A percentile compares a stretch with the other conserved stretches of the same genome.
phyloP scores from a whole-genome alignment of 1,284 basidiomycete species.

The Neonothopanus nambi region DNA sequence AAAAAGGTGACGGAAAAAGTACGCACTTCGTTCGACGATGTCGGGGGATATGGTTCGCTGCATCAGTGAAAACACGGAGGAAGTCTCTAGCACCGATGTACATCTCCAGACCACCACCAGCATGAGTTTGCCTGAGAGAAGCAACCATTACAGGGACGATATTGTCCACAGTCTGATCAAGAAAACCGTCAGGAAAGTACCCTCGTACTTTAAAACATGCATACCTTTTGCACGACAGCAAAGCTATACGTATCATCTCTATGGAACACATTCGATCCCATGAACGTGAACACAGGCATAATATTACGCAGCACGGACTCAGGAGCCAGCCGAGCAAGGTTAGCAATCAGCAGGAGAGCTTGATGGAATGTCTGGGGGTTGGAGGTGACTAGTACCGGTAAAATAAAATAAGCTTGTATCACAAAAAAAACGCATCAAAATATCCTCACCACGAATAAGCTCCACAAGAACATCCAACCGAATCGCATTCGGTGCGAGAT shows the following conservation, averaged over 20 bases:
- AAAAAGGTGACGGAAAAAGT: conserved; percentile 12
- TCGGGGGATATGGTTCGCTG: conserved; percentile 82
- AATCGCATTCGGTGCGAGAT: conserved; percentile 51
- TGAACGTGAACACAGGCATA: conserved; percentile 99
- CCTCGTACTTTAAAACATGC: background rate
- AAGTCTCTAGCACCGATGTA: conserved; percentile 72
- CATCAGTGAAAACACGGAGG: conserved; percentile 87
- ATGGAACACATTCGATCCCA: conserved; percentile 96
- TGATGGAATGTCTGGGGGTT: conserved; percentile 97
- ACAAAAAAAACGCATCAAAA: background rate
- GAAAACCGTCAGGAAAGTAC: background rate
- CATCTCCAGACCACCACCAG: conserved; percentile 52
- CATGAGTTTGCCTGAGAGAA: conserved; percentile 62
- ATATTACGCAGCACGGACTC: conserved; percentile 93
- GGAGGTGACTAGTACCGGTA: conserved; percentile 58
- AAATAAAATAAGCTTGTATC: conserved; percentile 13
- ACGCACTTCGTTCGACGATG: conserved; percentile 82
- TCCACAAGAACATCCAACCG: conserved; percentile 84
- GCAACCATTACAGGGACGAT: conserved; percentile 93
- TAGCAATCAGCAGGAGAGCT: conserved; percentile 88
- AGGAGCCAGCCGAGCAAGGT: conserved; percentile 81
- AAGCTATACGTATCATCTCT: conserved; percentile 96
- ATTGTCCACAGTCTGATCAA: conserved; percentile 78
- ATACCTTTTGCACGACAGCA: conserved; percentile 91
- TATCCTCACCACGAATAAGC: conserved; percentile 71